Percentiles rank a stretch among this genome's conserved stretches.
Evolutionary conservation across 805 yeast species (phyloP).

Genomic region (Schwanniomyces occidentalis): DNA sequence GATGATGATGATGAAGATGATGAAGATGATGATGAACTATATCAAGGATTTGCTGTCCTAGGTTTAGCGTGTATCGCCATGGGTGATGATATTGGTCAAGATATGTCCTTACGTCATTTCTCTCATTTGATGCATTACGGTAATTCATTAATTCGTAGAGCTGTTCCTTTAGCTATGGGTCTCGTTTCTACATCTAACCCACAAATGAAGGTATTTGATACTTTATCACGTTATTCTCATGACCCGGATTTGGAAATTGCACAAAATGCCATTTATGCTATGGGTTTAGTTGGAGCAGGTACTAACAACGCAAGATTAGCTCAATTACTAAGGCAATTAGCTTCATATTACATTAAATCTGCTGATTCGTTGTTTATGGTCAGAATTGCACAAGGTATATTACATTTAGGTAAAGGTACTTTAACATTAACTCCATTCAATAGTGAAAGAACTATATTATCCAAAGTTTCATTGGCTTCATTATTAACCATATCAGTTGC

Average conservation of each 20-base stretch:
- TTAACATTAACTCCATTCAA: slow-evolving; percentile 85
- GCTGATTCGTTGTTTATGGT: slow-evolving; percentile 90
- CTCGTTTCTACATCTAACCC: slow-evolving; percentile 91
- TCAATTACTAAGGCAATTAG: slow-evolving; percentile 90
- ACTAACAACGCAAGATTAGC: slow-evolving; percentile 98
- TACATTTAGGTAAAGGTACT: slow-evolving; percentile 96
- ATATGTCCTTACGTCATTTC: slow-evolving; percentile 95
- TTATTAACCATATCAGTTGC: slow-evolving; percentile 82
- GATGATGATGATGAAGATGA: slow-evolving; percentile 27
- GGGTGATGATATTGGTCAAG: slow-evolving; percentile 98
- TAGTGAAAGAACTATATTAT: slow-evolving; percentile 81
- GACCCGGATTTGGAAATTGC: slow-evolving; percentile 94
- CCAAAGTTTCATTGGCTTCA: slow-evolving; percentile 88
- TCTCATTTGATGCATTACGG: slow-evolving; percentile 98
- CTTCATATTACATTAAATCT: slow-evolving; percentile 87
- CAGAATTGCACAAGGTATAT: slow-evolving; percentile 90
- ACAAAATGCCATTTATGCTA: slow-evolving; percentile 88
- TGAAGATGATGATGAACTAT: slow-evolving; percentile 53
- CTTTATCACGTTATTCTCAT: slow-evolving; percentile 93
- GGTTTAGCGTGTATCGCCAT: slow-evolving; percentile 93
- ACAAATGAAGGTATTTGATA: slow-evolving; percentile 95
- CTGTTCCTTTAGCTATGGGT: slow-evolving; percentile 98
- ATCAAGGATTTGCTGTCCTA: slow-evolving; percentile 86
- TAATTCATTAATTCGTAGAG: slow-evolving; percentile 82
- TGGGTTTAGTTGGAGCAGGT: slow-evolving; percentile 99